Evolutionary conservation across 495 filamentous ascomycete genomes (phyloP).

Genomic region (Penicillium egyptiacum): DNA sequence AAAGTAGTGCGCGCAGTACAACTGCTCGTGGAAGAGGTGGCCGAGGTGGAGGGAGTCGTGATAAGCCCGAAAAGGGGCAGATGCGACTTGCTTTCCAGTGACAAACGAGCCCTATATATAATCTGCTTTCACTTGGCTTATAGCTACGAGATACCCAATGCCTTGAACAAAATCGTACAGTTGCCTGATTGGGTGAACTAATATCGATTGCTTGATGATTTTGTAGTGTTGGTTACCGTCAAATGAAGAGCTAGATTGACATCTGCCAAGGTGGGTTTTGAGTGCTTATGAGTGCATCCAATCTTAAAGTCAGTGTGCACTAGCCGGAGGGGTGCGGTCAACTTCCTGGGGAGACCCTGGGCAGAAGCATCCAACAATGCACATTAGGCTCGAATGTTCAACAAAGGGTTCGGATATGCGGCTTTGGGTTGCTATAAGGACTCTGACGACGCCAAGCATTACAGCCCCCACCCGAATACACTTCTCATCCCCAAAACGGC

Average conservation of each 20-base stretch:
- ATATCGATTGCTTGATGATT: background rate
- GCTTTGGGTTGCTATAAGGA: background rate
- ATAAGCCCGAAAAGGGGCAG: constrained; percentile 73
- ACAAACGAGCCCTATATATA: background rate
- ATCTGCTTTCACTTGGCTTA: background rate
- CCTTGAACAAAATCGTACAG: background rate
- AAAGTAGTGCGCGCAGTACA: constrained; percentile 25
- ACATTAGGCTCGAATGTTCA: background rate
- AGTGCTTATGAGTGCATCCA: background rate
- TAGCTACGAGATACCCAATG: constrained; percentile 11
- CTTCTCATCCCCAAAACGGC: background rate
- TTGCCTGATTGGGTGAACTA: background rate
- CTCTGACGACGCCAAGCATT: background rate
- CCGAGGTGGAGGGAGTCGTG: constrained; percentile 30
- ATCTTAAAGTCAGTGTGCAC: background rate
- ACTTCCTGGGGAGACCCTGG: too few relatives aligned
- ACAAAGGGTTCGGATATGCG: background rate
- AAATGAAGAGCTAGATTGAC: background rate
- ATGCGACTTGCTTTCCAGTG: constrained; percentile 63
- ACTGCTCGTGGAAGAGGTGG: constrained; percentile 34
- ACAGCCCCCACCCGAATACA: background rate
- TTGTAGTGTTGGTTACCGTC: background rate
- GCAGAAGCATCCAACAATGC: background rate
- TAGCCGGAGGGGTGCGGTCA: background rate
- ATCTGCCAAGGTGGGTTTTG: background rate